These are phyloP conservation scores for Amanita pseudoporphyria DNA, from an alignment of 768 basidiomycete species.

Conservation along the genomic window DNA sequence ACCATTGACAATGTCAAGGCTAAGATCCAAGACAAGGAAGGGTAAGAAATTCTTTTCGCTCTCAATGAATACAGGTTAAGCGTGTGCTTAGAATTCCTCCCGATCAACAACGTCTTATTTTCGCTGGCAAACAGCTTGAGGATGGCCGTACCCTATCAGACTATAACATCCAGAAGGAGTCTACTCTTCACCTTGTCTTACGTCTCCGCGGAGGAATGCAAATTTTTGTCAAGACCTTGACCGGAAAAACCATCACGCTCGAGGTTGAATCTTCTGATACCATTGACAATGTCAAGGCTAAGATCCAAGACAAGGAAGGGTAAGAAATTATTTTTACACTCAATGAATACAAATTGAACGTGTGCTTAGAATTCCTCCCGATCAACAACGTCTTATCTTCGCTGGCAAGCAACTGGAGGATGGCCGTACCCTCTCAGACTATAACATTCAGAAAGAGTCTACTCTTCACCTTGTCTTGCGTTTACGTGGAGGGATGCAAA, in stretches of 20 bases:
- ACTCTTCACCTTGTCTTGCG: conserved; percentile 39
- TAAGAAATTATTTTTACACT: too few relatives aligned
- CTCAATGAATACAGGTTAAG: too few relatives aligned
- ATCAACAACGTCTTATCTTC: conserved; percentile 58
- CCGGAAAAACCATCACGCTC: conserved; percentile 57
- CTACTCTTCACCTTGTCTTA: conserved; percentile 40
- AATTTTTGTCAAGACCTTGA: conserved; percentile 36
- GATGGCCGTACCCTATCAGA: conserved; percentile 75
- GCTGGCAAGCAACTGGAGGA: conserved; percentile 87
- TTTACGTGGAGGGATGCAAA: conserved; percentile 24
- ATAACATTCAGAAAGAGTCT: conserved; percentile 60
- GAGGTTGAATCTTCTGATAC: conserved; percentile 71
- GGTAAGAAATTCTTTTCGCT: too few relatives aligned
- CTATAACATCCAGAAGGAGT: conserved; percentile 62
- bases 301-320: conserved; percentile 74
- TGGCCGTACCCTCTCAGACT: conserved; percentile 68
- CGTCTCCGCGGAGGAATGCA: conserved; percentile 25
- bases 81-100: too few relatives aligned
- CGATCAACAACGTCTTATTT: conserved; percentile 52
- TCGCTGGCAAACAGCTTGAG: conserved; percentile 83
- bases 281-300: conserved; percentile 66
- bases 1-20: conserved; percentile 70
- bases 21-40: conserved; percentile 72
- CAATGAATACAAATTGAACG: too few relatives aligned
- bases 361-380: conserved; percentile 26